These are phyloP conservation scores for Monilinia laxa DNA, from an alignment of 2,329 filamentous ascomycete species.

Conservation along the genomic window DNA sequence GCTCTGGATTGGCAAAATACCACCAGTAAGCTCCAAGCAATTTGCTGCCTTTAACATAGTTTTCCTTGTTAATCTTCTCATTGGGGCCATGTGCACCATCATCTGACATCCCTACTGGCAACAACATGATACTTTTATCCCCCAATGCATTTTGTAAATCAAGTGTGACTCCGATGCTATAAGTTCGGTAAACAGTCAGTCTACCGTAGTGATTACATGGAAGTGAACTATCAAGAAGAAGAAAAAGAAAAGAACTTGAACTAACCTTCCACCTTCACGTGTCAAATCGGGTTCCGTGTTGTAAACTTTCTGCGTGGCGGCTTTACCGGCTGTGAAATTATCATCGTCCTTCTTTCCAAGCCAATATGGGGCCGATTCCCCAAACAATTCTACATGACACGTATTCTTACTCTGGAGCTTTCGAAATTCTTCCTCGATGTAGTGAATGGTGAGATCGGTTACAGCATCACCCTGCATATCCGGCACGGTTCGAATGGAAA, in stretches of 20 bases:
- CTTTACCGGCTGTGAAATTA: slow-evolving; percentile 7
- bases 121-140: slow-evolving; percentile 17
- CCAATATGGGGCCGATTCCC: slow-evolving; percentile 10
- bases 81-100: slow-evolving; percentile 16
- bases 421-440: background rate
- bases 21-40: slow-evolving; percentile 17
- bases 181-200: background rate
- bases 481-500: slow-evolving; percentile 12
- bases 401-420: slow-evolving; percentile 15
- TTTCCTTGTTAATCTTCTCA: slow-evolving; percentile 15
- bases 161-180: slow-evolving; percentile 14
- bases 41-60: slow-evolving; percentile 18
- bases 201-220: too few relatives aligned
- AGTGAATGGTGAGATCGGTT: background rate
- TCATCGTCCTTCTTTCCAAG: background rate
- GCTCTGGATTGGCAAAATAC: slow-evolving; percentile 11
- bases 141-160: slow-evolving; percentile 15
- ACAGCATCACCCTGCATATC: background rate
- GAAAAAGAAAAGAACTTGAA: background rate
- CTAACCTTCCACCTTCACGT: slow-evolving; percentile 18
- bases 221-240: too few relatives aligned
- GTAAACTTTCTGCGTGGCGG: slow-evolving; percentile 17
- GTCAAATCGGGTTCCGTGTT: slow-evolving; percentile 12
- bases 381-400: background rate
- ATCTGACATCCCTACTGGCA: slow-evolving; percentile 16